Conservation (phyloP, 2,329 filamentous ascomycete species). For the Metarhizium brunneum region DNA sequence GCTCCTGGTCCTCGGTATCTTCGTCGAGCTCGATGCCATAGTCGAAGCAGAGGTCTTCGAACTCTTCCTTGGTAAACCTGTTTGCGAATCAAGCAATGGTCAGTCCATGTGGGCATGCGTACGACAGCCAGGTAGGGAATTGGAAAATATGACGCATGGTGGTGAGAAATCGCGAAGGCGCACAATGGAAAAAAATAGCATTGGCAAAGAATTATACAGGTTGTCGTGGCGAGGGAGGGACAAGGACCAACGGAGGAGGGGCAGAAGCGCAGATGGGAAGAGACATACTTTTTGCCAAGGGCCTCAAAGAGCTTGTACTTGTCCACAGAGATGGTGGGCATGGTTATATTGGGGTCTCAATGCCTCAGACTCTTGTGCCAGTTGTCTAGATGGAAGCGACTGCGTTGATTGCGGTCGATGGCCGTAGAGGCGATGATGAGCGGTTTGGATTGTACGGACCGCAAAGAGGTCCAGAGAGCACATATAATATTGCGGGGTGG, state of each 20-base stretch:
- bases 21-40: slow-evolving; percentile 98
- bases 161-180: slow-evolving; percentile 7
- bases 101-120: slow-evolving; percentile 6
- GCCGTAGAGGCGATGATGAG: slow-evolving; percentile 4
- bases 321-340: slow-evolving; percentile 96
- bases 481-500: slow-evolving; percentile 1
- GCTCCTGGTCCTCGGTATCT: slow-evolving; percentile 71
- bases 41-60: slow-evolving; percentile 96
- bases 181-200: slow-evolving; percentile 12
- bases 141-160: slow-evolving; percentile 5
- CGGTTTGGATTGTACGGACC: neutral
- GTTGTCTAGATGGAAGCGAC: neutral
- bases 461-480: no score
- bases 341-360: slow-evolving; percentile 31
- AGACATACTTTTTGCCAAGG: slow-evolving; percentile 68
- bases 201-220: neutral
- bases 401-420: slow-evolving; percentile 1
- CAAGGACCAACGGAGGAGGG: neutral
- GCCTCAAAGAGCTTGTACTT: slow-evolving; percentile 94
- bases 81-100: slow-evolving; percentile 1
- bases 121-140: neutral
- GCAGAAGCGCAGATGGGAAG: slow-evolving; percentile 1
- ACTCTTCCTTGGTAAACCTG: slow-evolving; percentile 85
- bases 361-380: slow-evolving; percentile 8
- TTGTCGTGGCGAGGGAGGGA: no score